These are phyloP conservation scores for Alternaria tenuissima DNA, from an alignment of 2,329 filamentous ascomycete genomes.

Conservation along the genomic window DNA sequence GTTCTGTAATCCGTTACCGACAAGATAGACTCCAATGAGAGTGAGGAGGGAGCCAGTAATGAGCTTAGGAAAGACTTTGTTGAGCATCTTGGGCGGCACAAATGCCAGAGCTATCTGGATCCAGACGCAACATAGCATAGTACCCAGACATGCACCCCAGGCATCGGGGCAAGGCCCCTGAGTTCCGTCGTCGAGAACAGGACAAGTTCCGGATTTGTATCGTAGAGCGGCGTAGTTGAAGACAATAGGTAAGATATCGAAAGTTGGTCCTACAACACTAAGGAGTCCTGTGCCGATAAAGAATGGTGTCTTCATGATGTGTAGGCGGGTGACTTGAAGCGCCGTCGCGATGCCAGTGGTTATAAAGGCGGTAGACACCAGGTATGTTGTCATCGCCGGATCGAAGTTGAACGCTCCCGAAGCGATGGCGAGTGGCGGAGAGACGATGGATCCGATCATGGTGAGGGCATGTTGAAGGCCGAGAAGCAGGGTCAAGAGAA, in stretches of 20 bases:
- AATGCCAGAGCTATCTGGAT: slow-evolving; percentile 36
- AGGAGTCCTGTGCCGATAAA: slow-evolving; percentile 32
- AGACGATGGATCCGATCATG: slow-evolving; percentile 39
- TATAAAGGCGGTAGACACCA: slow-evolving; percentile 41
- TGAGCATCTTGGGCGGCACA: slow-evolving; percentile 34
- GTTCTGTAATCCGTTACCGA: slow-evolving; percentile 40
- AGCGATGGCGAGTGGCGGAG: slow-evolving; percentile 41
- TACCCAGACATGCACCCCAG: slow-evolving; percentile 39
- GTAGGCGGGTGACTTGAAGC: slow-evolving; percentile 37
- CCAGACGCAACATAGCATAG: slow-evolving; percentile 57
- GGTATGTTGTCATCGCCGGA: slow-evolving; percentile 33
- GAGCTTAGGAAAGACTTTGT: slow-evolving; percentile 37
- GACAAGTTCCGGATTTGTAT: slow-evolving; percentile 37
- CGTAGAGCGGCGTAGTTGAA: slow-evolving; percentile 36
- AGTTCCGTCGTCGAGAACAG: slow-evolving; percentile 31
- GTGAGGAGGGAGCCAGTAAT: slow-evolving; percentile 36
- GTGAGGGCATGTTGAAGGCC: slow-evolving; percentile 43
- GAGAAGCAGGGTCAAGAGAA: slow-evolving; percentile 37
- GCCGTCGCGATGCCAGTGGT: slow-evolving; percentile 40
- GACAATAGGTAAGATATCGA: slow-evolving; percentile 41
- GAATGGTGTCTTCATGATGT: slow-evolving; percentile 36
- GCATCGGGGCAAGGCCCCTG: slow-evolving; percentile 31
- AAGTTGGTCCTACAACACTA: slow-evolving; percentile 39
- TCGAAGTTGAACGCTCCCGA: slow-evolving; percentile 41
- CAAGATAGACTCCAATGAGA: slow-evolving; percentile 37